Evolutionary conservation across 805 yeast species (phyloP).

Genomic region (Wickerhamiella spandovensis): DNA sequence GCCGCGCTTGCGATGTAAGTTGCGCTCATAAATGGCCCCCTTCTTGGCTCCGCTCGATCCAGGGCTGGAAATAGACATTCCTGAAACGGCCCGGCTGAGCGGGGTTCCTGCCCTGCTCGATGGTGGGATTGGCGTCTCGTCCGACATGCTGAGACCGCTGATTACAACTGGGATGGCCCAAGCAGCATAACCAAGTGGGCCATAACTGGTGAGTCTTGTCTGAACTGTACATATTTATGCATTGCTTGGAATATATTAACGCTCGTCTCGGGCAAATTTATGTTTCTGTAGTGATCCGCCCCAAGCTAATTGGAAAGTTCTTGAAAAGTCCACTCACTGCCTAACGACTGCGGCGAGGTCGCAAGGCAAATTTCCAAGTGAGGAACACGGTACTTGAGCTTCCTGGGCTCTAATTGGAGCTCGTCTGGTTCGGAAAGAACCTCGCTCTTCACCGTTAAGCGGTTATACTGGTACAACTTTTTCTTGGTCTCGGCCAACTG

Average conservation of each 20-base stretch:
- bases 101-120: background rate
- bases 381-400: slow-evolving; percentile 1
- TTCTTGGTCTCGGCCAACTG: slow-evolving; percentile 1
- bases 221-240: too few species aligned
- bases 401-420: background rate
- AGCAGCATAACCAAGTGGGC: too few species aligned
- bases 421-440: background rate
- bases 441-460: background rate
- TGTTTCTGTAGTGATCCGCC: too few species aligned
- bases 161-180: too few species aligned
- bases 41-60: background rate
- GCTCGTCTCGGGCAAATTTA: too few species aligned
- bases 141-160: background rate
- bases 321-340: background rate
- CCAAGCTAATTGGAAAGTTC: too few species aligned
- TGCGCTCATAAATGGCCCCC: slow-evolving; percentile 49
- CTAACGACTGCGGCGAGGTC: background rate
- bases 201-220: too few species aligned
- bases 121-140: background rate
- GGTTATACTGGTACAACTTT: slow-evolving; percentile 14
- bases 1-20: slow-evolving; percentile 46
- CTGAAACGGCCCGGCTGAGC: background rate
- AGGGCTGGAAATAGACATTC: background rate
- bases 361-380: background rate
- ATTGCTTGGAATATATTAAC: too few species aligned